phyloP scores from a whole-genome alignment of 768 basidiomycete species.

The Astraeus odoratus region DNA sequence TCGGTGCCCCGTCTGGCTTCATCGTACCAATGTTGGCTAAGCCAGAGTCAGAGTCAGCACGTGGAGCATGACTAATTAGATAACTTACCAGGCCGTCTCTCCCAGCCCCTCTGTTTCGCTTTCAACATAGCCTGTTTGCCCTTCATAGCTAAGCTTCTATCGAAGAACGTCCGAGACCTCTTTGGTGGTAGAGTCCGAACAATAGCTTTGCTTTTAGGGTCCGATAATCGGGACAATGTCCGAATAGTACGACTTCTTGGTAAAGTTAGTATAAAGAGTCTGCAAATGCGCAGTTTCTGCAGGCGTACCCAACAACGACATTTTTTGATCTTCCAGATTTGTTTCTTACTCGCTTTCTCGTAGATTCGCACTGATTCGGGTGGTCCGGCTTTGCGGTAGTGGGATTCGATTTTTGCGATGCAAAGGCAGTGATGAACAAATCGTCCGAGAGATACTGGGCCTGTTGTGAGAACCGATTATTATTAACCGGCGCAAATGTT shows the following conservation, averaged over 20 bases:
- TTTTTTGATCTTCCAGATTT: conserved; percentile 37
- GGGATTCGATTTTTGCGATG: conserved; percentile 22
- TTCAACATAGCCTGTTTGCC: conserved; percentile 24
- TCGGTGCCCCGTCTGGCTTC: conserved; percentile 46
- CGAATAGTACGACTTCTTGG: conserved; percentile 49
- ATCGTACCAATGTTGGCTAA: conserved; percentile 53
- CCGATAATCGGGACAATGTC: conserved; percentile 30
- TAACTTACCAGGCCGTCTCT: conserved; percentile 50
- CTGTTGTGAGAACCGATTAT: conserved; percentile 23
- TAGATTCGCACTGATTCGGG: conserved; percentile 17
- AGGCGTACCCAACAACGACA: conserved; percentile 44
- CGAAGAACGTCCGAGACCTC: conserved; percentile 45
- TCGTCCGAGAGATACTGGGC: conserved; percentile 58
- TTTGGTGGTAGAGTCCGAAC: conserved; percentile 41
- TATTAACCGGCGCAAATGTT: neutral
- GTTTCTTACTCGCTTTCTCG: conserved; percentile 20
- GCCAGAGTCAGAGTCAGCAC: neutral
- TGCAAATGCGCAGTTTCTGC: neutral
- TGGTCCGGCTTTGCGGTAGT: conserved; percentile 7
- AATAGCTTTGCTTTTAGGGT: conserved; percentile 27
- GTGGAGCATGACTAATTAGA: neutral
- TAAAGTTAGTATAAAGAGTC: conserved; percentile 2
- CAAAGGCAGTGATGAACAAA: conserved; percentile 52
- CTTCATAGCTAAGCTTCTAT: conserved; percentile 44
- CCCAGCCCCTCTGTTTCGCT: conserved; percentile 44